Evolutionary conservation across 176 grass and related monocot species (phyloP).

Genomic region (Saccharum officinarum): DNA sequence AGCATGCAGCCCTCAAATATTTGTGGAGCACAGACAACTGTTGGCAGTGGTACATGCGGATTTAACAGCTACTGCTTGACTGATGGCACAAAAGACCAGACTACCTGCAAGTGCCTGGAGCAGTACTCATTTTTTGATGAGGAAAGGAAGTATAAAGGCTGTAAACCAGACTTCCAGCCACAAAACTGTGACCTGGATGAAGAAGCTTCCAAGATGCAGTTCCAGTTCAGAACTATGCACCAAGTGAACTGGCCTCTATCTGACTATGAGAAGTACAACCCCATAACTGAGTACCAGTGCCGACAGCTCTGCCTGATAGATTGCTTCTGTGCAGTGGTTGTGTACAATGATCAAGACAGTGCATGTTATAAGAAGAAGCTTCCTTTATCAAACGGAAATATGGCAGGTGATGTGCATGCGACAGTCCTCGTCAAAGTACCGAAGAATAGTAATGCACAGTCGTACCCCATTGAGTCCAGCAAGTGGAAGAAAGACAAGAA

Average conservation of each 20-base stretch:
- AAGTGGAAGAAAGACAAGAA: neutral
- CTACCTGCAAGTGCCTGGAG: constrained; percentile 36
- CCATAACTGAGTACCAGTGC: constrained; percentile 12
- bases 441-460: constrained; percentile 15
- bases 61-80: constrained; percentile 64
- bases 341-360: neutral
- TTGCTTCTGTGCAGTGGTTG: constrained; percentile 43
- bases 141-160: constrained; percentile 47
- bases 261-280: constrained; percentile 48
- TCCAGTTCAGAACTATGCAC: too few relatives aligned
- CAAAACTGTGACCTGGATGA: too few relatives aligned
- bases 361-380: constrained; percentile 48
- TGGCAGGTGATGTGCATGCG: neutral
- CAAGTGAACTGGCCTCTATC: constrained; percentile 25
- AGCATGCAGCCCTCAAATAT: constrained; percentile 26
- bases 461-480: neutral
- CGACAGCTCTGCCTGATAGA: constrained; percentile 32
- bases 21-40: neutral
- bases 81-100: neutral
- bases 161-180: too few relatives aligned
- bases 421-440: constrained; percentile 41
- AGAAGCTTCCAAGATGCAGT: too few relatives aligned
- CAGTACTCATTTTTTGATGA: constrained; percentile 49
- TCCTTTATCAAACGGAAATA: constrained; percentile 52
- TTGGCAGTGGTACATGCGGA: constrained; percentile 47